A percentile compares a stretch with the other conserved stretches of the same genome.
These are phyloP conservation scores for maize (Zea mays) DNA, from an alignment of 176 grass and related monocot species.

Conservation along the genomic window DNA sequence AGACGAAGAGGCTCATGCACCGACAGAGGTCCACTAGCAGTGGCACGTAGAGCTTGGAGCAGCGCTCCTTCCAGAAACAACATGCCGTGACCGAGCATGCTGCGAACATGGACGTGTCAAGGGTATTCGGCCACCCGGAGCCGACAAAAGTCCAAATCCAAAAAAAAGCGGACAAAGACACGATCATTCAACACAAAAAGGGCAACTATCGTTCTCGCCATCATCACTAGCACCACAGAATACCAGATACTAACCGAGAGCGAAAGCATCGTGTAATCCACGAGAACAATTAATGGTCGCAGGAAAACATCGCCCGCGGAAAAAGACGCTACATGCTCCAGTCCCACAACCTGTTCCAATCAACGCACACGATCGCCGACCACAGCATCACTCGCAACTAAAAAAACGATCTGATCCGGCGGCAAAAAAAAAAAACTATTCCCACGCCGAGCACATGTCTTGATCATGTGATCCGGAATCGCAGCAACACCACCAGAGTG, in stretches of 20 bases:
- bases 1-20: too few relatives aligned
- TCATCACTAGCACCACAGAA: not conserved
- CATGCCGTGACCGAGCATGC: not conserved
- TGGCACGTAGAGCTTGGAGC: not conserved
- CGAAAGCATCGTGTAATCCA: not conserved
- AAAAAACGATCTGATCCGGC: not conserved
- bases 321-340: not conserved
- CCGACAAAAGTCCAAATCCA: not conserved
- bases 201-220: not conserved
- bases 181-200: not conserved
- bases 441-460: conserved; percentile 2
- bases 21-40: too few relatives aligned
- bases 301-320: not conserved
- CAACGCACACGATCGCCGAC: not conserved
- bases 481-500: not conserved
- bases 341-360: not conserved
- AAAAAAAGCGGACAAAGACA: not conserved
- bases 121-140: not conserved
- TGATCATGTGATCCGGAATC: conserved; percentile 8
- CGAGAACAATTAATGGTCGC: not conserved
- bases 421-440: not conserved
- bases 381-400: not conserved
- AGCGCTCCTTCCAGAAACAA: not conserved
- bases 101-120: not conserved
- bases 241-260: not conserved